These are phyloP conservation scores for Exophiala spinifera DNA, from an alignment of 2,329 filamentous ascomycete species.

Conservation along the genomic window DNA sequence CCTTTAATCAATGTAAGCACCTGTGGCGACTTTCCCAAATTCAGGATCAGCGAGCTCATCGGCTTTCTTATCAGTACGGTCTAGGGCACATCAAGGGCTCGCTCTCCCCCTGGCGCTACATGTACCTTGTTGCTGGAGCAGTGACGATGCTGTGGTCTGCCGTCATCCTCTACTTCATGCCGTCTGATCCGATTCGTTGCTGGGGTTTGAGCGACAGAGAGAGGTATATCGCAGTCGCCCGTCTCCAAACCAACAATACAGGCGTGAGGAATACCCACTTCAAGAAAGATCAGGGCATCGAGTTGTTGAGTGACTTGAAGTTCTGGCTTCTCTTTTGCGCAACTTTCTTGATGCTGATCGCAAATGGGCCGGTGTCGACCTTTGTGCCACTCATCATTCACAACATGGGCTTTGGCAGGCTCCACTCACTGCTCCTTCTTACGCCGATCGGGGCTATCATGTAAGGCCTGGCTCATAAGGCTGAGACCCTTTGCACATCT, in stretches of 20 bases:
- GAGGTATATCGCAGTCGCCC: constrained; percentile 55
- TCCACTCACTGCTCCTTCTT: constrained; percentile 63
- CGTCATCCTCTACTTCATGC: not conserved
- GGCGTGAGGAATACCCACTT: not conserved
- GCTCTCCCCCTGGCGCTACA: constrained; percentile 60
- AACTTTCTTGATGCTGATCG: constrained; percentile 66
- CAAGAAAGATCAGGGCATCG: not conserved
- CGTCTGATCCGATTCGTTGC: not conserved
- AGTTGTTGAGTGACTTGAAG: constrained; percentile 53
- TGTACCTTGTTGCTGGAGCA: constrained; percentile 62
- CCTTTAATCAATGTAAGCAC: constrained; percentile 50
- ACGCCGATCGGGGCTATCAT: constrained; percentile 41
- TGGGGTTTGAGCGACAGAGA: not conserved
- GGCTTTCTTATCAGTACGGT: constrained; percentile 45
- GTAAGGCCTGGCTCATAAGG: not conserved
- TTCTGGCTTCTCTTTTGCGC: constrained; percentile 58
- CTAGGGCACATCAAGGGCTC: constrained; percentile 63
- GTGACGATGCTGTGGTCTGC: constrained; percentile 58
- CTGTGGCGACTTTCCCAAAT: too few species aligned
- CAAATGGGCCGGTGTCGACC: constrained; percentile 63
- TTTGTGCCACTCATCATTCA: constrained; percentile 70
- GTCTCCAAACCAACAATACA: constrained; percentile 61
- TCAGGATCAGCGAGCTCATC: too few species aligned
- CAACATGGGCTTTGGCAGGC: constrained; percentile 63
- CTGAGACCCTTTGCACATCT: too few species aligned